Evolutionary conservation across 2,329 filamentous ascomycete species (phyloP), one percentile per base, ranked within the genome.

Genomic region (Akanthomyces uredinophilus): DNA sequence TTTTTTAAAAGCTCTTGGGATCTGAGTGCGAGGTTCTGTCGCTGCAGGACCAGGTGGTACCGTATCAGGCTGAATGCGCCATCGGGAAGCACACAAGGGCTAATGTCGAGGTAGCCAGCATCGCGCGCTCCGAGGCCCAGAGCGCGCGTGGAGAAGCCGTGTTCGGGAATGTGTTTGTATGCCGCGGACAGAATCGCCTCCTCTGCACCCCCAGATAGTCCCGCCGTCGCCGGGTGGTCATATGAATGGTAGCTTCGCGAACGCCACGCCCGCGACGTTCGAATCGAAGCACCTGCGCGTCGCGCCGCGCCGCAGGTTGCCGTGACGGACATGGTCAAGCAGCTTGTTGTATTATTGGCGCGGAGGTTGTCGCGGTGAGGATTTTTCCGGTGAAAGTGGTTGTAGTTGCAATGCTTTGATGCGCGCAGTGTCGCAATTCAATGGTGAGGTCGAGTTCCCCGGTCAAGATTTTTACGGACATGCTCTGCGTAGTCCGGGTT

Each of bases 71-170:
- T 88, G 76, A 96, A 96, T 24, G 87, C 84, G 8, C 91, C 91
- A 47, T 88, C 83, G 1, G 91, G 87, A 61, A 99, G 86, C 22
- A 97, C 79, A 70, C 92, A 93, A 11, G 90, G 86, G 63, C 91
- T 93, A 63, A 94, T 92, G 71, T 95, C 91, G 58, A 92, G 86
- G 73, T 94, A 96, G 50, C 93, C 92, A 20, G 88, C 87, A 70
- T 96, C 92, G 70, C 87, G 87, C 64, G 91, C 91, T 64, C 94
- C 95, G 24, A 90, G 83, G 49, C 85, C 83, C 11, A 99, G 82
- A 0, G 93, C 81, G 22, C 84, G 81, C 54, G 81, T 78, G 0
- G 91, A 91, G 81, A 98, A 99, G 72, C 95, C 95, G 73, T 92
- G 84, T 56, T 82, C 74, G 20, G 92, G 92, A 11, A 98, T 87